Conservation (phyloP, 2,329 filamentous ascomycete genomes). For the Harringtonia aguacate region DNA sequence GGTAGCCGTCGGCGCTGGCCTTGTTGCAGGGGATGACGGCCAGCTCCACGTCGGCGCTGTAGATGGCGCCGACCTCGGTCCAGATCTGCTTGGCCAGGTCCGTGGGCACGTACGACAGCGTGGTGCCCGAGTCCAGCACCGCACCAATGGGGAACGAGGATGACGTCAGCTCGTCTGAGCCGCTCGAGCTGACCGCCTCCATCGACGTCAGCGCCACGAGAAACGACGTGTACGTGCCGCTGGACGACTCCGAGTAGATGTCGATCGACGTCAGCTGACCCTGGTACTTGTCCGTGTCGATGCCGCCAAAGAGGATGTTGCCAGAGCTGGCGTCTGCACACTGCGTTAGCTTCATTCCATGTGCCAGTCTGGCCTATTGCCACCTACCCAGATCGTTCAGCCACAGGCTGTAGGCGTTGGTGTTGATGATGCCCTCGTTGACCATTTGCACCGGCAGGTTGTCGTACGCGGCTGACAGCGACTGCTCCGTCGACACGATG, state of each 20-base stretch:
- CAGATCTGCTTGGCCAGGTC: conserved; percentile 43
- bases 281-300: conserved; percentile 63
- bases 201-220: conserved; percentile 37
- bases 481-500: conserved; percentile 20
- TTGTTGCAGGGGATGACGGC: conserved; percentile 41
- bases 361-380: background rate
- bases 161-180: conserved; percentile 35
- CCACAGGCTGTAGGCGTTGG: conserved; percentile 63
- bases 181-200: conserved; percentile 34
- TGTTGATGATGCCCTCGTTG: conserved; percentile 51
- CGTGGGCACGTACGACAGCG: conserved; percentile 57
- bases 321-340: conserved; percentile 45
- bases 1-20: conserved; percentile 32
- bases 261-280: conserved; percentile 53
- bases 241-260: conserved; percentile 36
- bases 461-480: conserved; percentile 25
- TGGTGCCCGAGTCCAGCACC: conserved; percentile 67
- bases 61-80: conserved; percentile 43
- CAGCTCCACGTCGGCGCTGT: conserved; percentile 22
- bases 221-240: conserved; percentile 31
- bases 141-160: conserved; percentile 39
- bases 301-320: conserved; percentile 68
- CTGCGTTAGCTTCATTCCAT: conserved; percentile 1
- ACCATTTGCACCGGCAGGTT: conserved; percentile 58
- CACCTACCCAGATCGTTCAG: conserved; percentile 38